Evolutionary conservation across 495 filamentous ascomycete species (phyloP).

Genomic region (Penicillium cataractarum): DNA sequence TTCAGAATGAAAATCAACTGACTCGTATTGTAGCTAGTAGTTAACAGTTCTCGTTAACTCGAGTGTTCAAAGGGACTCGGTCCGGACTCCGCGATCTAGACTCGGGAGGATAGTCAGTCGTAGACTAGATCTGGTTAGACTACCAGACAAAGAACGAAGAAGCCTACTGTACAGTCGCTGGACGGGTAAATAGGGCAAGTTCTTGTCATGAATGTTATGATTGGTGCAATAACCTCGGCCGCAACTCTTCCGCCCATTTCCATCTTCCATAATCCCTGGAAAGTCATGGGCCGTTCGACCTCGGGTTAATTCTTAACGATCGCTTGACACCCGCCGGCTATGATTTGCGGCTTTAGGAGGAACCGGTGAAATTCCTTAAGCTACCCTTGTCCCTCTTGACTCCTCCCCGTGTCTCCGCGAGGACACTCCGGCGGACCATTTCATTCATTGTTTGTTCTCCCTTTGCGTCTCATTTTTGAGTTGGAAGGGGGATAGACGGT

Average conservation of each 20-base stretch:
- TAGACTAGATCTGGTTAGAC: too few species aligned
- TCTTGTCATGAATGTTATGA: not conserved
- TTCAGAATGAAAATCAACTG: not conserved
- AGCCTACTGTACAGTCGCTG: not conserved
- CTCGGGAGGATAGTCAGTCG: not conserved
- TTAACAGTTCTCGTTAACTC: not conserved
- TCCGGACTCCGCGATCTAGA: slow-evolving; percentile 4
- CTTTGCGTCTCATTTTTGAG: slow-evolving; percentile 5
- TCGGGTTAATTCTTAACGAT: not conserved
- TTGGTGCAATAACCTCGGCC: slow-evolving; percentile 16
- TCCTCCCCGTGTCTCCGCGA: too few species aligned
- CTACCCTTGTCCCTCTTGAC: too few species aligned
- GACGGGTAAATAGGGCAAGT: not conserved
- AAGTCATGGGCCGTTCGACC: not conserved
- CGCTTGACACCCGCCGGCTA: not conserved
- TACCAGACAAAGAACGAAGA: not conserved
- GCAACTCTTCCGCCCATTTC: not conserved
- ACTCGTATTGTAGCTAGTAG: not conserved
- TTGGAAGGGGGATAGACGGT: not conserved
- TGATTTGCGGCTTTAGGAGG: slow-evolving; percentile 3
- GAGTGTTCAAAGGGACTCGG: not conserved
- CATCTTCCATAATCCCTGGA: slow-evolving; percentile 7
- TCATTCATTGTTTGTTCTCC: not conserved
- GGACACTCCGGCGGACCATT: not conserved
- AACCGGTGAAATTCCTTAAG: too few species aligned